A percentile compares a stretch with the other conserved stretches of the same genome.
These are phyloP conservation scores for Eimeria tenella DNA, from an alignment of 169 alveolate species.

Conservation along the genomic window DNA sequence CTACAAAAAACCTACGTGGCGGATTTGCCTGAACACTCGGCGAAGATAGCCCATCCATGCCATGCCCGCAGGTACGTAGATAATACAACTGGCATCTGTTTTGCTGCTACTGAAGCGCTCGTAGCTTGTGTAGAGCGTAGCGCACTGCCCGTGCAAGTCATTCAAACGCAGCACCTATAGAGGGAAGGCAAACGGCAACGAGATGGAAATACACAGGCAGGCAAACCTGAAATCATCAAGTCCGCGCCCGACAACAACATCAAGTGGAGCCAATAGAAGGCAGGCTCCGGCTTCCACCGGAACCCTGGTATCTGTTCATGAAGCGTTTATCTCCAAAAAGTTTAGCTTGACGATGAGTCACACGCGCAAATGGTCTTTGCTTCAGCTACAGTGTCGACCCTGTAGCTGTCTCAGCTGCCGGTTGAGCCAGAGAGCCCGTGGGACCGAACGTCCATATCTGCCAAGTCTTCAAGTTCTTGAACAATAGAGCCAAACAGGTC, in stretches of 20 bases:
- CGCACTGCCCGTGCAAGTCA: neutral
- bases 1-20: no score
- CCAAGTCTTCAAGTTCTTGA: slow-evolving; percentile 72
- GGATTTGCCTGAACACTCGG: no score
- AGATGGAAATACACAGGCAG: slow-evolving; percentile 13
- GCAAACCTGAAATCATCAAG: slow-evolving; percentile 1
- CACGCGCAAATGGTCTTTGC: neutral
- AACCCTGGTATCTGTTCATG: neutral
- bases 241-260: neutral
- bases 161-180: neutral
- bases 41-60: no score
- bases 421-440: neutral
- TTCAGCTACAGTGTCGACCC: slow-evolving; percentile 2
- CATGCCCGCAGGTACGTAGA: no score
- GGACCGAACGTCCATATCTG: slow-evolving; percentile 75
- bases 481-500: slow-evolving; percentile 55
- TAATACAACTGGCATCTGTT: slow-evolving; percentile 21
- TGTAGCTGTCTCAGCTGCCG: slow-evolving; percentile 28
- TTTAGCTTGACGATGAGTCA: neutral
- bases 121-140: neutral
- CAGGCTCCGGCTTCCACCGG: neutral
- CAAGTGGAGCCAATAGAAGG: neutral
- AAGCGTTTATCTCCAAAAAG: neutral
- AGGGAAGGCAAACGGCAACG: slow-evolving; percentile 1
- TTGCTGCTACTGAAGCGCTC: slow-evolving; percentile 12